Percentiles rank a stretch among this genome's conserved stretches.
phyloP scores from a whole-genome alignment of 116 monocot species.

The Trichopus zeylanicus region DNA sequence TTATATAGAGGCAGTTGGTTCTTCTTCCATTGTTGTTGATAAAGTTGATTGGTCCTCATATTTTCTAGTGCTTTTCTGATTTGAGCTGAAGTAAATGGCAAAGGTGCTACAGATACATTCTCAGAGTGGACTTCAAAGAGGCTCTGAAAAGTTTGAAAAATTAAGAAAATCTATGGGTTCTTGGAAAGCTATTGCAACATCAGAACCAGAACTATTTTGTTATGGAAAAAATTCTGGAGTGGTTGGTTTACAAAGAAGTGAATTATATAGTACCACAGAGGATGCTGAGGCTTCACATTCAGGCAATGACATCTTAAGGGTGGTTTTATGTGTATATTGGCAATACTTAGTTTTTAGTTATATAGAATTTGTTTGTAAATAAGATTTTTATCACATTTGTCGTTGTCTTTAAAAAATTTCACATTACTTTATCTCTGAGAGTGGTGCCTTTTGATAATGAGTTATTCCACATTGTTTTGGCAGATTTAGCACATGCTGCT shows the following conservation, averaged over 20 bases:
- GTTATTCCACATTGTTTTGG: not conserved
- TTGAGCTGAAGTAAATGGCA: slow-evolving; percentile 24
- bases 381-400: too few relatives aligned
- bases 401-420: too few relatives aligned
- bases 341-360: not conserved
- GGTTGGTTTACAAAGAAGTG: slow-evolving; percentile 44
- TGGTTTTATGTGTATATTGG: not conserved
- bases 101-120: slow-evolving; percentile 23
- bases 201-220: slow-evolving; percentile 72
- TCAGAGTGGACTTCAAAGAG: slow-evolving; percentile 75
- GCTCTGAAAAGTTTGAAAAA: slow-evolving; percentile 59
- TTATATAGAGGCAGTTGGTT: not conserved
- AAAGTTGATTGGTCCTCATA: not conserved
- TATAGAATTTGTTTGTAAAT: too few relatives aligned
- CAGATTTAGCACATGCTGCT: not conserved
- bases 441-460: too few relatives aligned
- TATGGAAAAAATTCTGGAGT: slow-evolving; percentile 90
- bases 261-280: slow-evolving; percentile 21
- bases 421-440: too few relatives aligned
- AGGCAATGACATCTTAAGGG: slow-evolving; percentile 84
- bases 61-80: not conserved
- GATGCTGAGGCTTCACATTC: slow-evolving; percentile 23
- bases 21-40: slow-evolving; percentile 5
- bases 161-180: slow-evolving; percentile 14
- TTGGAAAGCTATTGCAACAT: slow-evolving; percentile 5